phyloP scores from a whole-genome alignment of 495 filamentous ascomycete genomes.

The Hyaloscypha bicolor region DNA sequence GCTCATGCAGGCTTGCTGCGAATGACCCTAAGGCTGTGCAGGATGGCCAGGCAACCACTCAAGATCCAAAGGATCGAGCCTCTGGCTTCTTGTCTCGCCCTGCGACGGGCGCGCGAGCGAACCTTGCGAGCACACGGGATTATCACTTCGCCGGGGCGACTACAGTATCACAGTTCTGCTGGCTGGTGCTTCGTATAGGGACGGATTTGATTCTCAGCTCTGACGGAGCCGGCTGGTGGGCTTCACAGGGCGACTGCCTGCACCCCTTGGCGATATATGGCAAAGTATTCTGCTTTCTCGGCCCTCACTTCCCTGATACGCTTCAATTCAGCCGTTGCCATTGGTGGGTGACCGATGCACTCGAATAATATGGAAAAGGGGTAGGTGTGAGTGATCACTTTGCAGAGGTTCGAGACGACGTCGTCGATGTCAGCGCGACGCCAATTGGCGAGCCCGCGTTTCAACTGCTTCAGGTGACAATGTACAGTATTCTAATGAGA shows the following conservation, averaged over 20 bases:
- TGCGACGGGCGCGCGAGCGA: not conserved
- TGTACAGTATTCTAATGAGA: too few relatives aligned
- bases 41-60: not conserved
- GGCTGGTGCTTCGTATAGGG: too few relatives aligned
- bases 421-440: too few relatives aligned
- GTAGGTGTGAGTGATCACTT: not conserved
- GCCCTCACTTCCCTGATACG: slow-evolving; percentile 2
- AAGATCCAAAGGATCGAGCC: slow-evolving; percentile 1
- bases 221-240: not conserved
- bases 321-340: not conserved
- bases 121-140: not conserved
- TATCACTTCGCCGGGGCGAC: too few relatives aligned
- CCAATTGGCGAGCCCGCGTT: too few relatives aligned
- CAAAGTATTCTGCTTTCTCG: not conserved
- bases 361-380: too few relatives aligned
- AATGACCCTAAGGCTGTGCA: not conserved
- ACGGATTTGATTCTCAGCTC: slow-evolving; percentile 4
- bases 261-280: slow-evolving; percentile 3
- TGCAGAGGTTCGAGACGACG: not conserved
- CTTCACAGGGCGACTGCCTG: not conserved
- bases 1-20: too few relatives aligned
- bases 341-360: not conserved
- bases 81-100: not conserved
- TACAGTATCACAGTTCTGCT: too few relatives aligned
- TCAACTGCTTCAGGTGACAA: too few relatives aligned